Conservation (phyloP, 345 rosid species). For the Murraya paniculata region DNA sequence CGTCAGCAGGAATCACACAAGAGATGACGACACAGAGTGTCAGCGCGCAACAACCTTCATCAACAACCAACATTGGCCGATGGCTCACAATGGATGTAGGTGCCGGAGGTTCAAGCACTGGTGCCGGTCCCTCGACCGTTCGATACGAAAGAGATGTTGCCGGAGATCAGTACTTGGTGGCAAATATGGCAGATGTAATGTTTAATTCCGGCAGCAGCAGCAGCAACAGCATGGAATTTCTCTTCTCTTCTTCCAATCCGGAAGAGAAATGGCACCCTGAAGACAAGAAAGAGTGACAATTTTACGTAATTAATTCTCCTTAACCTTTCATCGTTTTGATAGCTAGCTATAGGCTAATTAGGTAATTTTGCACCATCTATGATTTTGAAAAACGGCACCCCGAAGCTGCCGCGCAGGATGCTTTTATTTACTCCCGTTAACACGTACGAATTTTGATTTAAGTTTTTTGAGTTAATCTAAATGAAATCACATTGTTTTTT, state of each 20-base stretch:
- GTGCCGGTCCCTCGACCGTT: constrained; percentile 32
- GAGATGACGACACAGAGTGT: constrained; percentile 3
- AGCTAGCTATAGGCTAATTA: not conserved
- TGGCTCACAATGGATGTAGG: constrained; percentile 39
- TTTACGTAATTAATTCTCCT: not conserved
- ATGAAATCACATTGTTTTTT: too few species aligned
- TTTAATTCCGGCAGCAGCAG: constrained; percentile 62
- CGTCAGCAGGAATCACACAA: not conserved
- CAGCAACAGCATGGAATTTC: constrained; percentile 52
- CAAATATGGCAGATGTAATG: constrained; percentile 59
- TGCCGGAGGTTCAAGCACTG: constrained; percentile 10
- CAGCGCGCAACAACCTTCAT: constrained; percentile 6
- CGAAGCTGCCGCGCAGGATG: too few species aligned
- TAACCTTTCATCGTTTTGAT: not conserved
- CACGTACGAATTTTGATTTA: too few species aligned
- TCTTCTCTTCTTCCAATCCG: constrained; percentile 32
- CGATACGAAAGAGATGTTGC: constrained; percentile 29
- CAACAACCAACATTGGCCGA: not conserved
- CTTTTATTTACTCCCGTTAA: too few species aligned
- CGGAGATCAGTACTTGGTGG: constrained; percentile 24
- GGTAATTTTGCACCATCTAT: not conserved
- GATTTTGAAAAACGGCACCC: too few species aligned
- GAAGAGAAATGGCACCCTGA: constrained; percentile 31
- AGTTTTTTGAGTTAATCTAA: too few species aligned
- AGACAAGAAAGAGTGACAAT: constrained; percentile 26